Base-by-base conservation (phyloP, 2,329 filamentous ascomycete species). In the Penicillium sp. region DNA sequence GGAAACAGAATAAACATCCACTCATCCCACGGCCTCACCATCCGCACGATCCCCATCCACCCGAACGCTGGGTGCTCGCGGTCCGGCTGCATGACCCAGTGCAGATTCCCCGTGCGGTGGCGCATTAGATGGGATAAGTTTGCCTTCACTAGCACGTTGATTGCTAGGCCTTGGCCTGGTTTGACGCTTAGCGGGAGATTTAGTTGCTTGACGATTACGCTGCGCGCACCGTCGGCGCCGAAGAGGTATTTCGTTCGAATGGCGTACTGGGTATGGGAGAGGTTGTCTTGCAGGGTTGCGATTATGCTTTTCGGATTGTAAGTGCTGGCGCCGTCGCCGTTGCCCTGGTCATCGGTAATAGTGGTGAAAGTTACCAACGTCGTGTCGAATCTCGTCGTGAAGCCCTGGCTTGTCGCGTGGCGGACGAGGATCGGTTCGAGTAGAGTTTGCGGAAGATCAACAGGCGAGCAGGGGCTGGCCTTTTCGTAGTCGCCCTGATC, bases 21-120 rank as follows among this genome's bases (percentile, higher is more conserved):
- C 75, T 89, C 84, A 65, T 84, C 70, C 86, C 86, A 89, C 0
- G 86, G 83, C 74, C 84, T 86, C 5, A 89, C 85, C 86, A 89
- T 88, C 26, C 87, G 78, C 2, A 83, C 77, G 65, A 86, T 73
- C 3, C 71, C 74, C 35, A 76, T 75, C 81, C 83, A 85, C 0
- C 79, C 84, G 73, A 84, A 88, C 0, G 76, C 76, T 0, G 83
- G 82, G 57, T 83, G 75, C 57, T 86, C 81, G 2, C 71, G 72
- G 60, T 86, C 82, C 0, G 87, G 86, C 64, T 83, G 81, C 69
- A 89, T 77, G 1, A 87, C 76, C 83, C 51, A 54, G 47, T 50
- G 47, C 5, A 50, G 23, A 17, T 50, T 50, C 1, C 47, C 47
- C 9, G 13, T 11, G 3, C 47, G 47, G 26, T 7, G 2, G 5